Percentiles rank a stretch among this genome's conserved stretches.
phyloP scores from a whole-genome alignment of 495 filamentous ascomycete species.

The Hyaloscypha bicolor region DNA sequence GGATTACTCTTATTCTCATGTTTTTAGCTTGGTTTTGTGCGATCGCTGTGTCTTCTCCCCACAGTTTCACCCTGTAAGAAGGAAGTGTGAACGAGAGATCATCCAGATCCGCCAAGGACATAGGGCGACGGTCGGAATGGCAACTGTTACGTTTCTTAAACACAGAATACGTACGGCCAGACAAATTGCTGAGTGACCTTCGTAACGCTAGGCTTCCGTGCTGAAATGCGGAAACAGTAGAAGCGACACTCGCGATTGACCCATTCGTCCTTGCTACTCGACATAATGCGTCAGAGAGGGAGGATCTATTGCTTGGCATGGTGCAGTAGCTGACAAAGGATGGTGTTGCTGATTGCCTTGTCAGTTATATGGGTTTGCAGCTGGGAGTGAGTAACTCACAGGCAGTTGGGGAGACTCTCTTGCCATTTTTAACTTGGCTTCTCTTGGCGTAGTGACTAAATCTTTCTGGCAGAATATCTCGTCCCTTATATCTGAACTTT shows the following conservation, averaged over 20 bases:
- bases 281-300: conserved; percentile 1
- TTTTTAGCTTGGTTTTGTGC: background rate
- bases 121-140: conserved; percentile 1
- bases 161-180: background rate
- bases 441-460: conserved; percentile 1
- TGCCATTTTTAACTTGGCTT: conserved; percentile 11
- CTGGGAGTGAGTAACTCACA: conserved; percentile 6
- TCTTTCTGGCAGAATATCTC: background rate
- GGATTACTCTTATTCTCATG: background rate
- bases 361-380: conserved; percentile 1
- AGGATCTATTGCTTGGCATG: background rate
- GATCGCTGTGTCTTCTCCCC: background rate
- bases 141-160: background rate
- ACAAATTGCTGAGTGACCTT: conserved; percentile 6
- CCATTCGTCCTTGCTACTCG: background rate
- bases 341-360: conserved; percentile 3
- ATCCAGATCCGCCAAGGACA: conserved; percentile 3
- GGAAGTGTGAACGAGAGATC: background rate
- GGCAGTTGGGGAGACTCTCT: conserved; percentile 10
- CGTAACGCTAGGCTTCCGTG: background rate
- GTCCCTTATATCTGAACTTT: background rate
- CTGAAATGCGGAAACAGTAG: conserved; percentile 2
- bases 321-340: background rate
- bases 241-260: background rate
- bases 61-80: background rate